phyloP scores from a whole-genome alignment of 768 basidiomycete genomes.

The Russula earlei region DNA sequence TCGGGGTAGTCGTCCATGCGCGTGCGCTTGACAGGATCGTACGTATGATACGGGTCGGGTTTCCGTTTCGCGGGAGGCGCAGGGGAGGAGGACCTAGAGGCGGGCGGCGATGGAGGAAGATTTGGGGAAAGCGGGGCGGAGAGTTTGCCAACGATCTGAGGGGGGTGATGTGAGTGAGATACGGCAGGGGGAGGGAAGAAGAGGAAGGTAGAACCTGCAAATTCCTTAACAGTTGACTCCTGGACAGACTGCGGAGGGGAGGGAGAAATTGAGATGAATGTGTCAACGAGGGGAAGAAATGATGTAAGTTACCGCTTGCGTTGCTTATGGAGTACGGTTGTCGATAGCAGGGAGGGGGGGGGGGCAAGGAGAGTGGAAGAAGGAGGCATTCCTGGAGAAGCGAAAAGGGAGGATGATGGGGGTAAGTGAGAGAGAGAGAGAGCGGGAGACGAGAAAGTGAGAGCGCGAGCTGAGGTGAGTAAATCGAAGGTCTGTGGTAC shows the following conservation, averaged over 20 bases:
- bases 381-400: conserved; percentile 4
- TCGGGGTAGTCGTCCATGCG: conserved; percentile 24
- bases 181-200: neutral
- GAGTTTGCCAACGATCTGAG: conserved; percentile 34
- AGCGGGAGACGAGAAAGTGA: conserved; percentile 10
- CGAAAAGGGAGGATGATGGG: conserved; percentile 14
- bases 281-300: neutral
- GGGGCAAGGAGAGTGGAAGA: neutral
- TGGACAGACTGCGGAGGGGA: conserved; percentile 22
- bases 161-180: conserved; percentile 18
- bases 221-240: conserved; percentile 30
- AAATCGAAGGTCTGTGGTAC: conserved; percentile 17
- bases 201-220: conserved; percentile 29
- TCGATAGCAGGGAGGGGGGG: neutral
- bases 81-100: conserved; percentile 36
- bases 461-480: conserved; percentile 15
- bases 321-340: conserved; percentile 7
- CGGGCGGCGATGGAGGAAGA: conserved; percentile 38
- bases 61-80: conserved; percentile 33
- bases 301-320: conserved; percentile 17
- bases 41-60: conserved; percentile 19
- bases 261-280: conserved; percentile 11
- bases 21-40: conserved; percentile 22
- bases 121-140: conserved; percentile 35
- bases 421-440: conserved; percentile 12